Evolutionary conservation across 371 early-diverging fungal genomes (phyloP).

Genomic region (Mucor circinelloides): DNA sequence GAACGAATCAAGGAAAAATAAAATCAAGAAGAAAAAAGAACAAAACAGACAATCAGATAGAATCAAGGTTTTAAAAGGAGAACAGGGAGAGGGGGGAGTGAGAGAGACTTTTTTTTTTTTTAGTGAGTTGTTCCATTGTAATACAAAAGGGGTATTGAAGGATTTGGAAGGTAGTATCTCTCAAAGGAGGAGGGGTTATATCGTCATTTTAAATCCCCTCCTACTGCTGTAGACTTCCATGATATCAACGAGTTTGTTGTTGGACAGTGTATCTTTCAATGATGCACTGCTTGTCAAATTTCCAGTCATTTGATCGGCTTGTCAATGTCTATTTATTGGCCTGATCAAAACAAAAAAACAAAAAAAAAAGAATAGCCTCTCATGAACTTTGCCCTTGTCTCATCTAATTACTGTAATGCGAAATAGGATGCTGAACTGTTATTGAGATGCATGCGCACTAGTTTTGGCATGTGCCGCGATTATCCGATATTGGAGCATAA

Average conservation of each 20-base stretch:
- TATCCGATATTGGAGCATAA: no score
- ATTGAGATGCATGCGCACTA: no score
- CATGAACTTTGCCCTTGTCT: no score
- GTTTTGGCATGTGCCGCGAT: no score
- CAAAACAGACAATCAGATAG: not conserved
- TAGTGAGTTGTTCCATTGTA: constrained; percentile 1
- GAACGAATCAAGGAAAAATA: not conserved
- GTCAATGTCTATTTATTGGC: no score
- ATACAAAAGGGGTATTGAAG: constrained; percentile 7
- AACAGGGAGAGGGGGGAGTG: not conserved
- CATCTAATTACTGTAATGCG: no score
- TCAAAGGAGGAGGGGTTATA: not conserved
- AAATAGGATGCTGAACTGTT: no score
- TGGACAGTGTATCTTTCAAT: no score
- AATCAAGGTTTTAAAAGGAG: not conserved
- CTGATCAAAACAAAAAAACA: no score
- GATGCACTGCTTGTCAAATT: no score
- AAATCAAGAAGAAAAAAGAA: constrained; percentile 4
- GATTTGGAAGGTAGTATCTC: not conserved
- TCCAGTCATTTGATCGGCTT: no score
- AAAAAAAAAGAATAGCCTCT: no score
- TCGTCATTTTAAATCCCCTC: constrained; percentile 5
- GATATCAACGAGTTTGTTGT: not conserved
- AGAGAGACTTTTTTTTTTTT: not conserved
- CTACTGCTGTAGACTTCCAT: not conserved